Evolutionary conservation across 1,139 yeast genomes (phyloP).

Genomic region (Yamadazyma triangularis): DNA sequence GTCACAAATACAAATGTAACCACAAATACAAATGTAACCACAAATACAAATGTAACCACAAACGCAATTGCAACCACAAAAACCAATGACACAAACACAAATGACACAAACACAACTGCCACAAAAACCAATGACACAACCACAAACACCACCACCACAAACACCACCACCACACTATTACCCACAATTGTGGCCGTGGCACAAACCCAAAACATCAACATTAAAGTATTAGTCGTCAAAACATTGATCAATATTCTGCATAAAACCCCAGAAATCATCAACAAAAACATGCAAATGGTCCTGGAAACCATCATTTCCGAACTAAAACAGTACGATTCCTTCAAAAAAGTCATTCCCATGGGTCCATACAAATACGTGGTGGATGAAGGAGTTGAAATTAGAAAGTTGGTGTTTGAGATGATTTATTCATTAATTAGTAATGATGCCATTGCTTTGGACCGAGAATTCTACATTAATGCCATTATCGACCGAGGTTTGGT

Average conservation of each 20-base stretch:
- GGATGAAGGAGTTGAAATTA: slow-evolving; percentile 72
- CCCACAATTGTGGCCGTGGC: no score
- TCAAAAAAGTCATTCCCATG: slow-evolving; percentile 68
- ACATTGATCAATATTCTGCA: slow-evolving; percentile 24
- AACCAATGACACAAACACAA: no score
- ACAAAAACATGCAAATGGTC: slow-evolving; percentile 48
- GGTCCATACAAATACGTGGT: slow-evolving; percentile 85
- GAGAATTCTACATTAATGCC: slow-evolving; percentile 21
- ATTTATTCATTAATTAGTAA: slow-evolving; percentile 49
- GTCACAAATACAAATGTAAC: no score
- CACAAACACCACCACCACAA: no score
- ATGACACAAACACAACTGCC: no score
- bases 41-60: no score
- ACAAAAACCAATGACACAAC: no score
- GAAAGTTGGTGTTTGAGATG: slow-evolving; percentile 72
- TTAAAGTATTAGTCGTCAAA: slow-evolving; percentile 32
- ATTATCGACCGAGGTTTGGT: slow-evolving; percentile 30
- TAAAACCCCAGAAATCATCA: slow-evolving; percentile 53
- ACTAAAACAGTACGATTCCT: slow-evolving; percentile 50
- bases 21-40: no score
- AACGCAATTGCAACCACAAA: no score
- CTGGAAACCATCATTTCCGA: slow-evolving; percentile 54
- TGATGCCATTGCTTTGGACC: slow-evolving; percentile 17
- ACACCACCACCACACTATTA: no score
- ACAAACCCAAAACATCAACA: slow-evolving; percentile 33